Conservation (phyloP, 495 filamentous ascomycete species). For the Penicillium herquei region DNA sequence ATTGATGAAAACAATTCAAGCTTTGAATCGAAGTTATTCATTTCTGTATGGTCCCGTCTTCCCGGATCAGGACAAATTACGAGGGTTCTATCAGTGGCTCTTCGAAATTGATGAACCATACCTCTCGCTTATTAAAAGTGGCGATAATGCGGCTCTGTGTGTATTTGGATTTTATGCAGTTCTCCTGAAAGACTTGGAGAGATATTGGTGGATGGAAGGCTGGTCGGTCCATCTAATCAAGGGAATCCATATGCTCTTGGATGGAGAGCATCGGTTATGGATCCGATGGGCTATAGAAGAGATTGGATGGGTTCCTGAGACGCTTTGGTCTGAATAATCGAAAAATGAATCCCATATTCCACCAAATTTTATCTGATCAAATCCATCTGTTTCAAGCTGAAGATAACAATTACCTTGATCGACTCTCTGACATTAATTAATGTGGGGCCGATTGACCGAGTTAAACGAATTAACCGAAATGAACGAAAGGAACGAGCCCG, state of each 20-base stretch:
- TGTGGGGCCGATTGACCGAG: neutral
- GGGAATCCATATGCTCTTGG: conserved; percentile 3
- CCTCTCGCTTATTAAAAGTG: neutral
- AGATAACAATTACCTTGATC: too few species aligned
- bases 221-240: conserved; percentile 1
- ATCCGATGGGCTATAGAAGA: conserved; percentile 9
- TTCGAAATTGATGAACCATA: neutral
- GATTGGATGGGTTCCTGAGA: conserved; percentile 5
- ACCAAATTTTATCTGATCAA: neutral
- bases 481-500: neutral
- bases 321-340: neutral
- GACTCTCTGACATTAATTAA: neutral
- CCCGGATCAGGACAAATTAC: conserved; percentile 42
- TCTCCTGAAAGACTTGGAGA: neutral
- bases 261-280: conserved; percentile 6
- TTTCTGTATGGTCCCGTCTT: neutral
- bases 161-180: conserved; percentile 2
- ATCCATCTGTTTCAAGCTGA: too few species aligned
- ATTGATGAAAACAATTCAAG: neutral
- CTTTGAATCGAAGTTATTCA: conserved; percentile 3
- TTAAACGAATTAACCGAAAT: neutral
- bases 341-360: neutral
- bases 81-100: conserved; percentile 17
- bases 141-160: conserved; percentile 1
- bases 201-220: conserved; percentile 1